Conservation (phyloP, 805 yeast genomes). For the Kluyveromyces dobzhanskii region DNA sequence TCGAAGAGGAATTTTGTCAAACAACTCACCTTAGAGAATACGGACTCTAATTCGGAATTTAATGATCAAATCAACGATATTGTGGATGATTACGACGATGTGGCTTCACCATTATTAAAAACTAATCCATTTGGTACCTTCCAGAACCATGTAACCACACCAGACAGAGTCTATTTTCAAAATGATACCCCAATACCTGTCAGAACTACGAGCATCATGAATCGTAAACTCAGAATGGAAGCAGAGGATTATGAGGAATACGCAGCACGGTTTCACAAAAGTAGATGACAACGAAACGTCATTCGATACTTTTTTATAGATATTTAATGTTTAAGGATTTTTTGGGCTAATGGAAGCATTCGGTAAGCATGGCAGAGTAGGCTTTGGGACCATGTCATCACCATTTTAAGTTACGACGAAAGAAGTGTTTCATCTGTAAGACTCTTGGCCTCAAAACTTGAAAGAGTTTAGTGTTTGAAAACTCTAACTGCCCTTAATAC, state of each 20-base stretch:
- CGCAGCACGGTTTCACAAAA: background rate
- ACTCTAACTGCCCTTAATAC: background rate
- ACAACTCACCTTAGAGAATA: background rate
- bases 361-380: too few relatives aligned
- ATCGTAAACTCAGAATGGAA: slow-evolving; percentile 14
- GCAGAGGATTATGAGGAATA: slow-evolving; percentile 13
- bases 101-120: background rate
- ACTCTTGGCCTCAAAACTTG: too few relatives aligned
- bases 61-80: background rate
- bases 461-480: background rate
- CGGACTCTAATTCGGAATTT: background rate
- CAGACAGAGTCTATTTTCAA: slow-evolving; percentile 8
- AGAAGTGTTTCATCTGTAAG: too few relatives aligned
- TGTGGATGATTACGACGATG: background rate
- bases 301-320: background rate
- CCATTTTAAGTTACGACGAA: too few relatives aligned
- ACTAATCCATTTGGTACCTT: slow-evolving; percentile 4
- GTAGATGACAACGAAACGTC: background rate
- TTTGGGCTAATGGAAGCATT: too few relatives aligned
- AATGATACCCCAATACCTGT: slow-evolving; percentile 7
- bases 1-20: background rate
- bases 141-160: slow-evolving; percentile 4
- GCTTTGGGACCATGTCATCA: too few relatives aligned
- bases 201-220: slow-evolving; percentile 11
- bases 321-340: background rate